Evolutionary conservation across 495 filamentous ascomycete genomes (phyloP).

Genomic region (Aspergillus leporis): DNA sequence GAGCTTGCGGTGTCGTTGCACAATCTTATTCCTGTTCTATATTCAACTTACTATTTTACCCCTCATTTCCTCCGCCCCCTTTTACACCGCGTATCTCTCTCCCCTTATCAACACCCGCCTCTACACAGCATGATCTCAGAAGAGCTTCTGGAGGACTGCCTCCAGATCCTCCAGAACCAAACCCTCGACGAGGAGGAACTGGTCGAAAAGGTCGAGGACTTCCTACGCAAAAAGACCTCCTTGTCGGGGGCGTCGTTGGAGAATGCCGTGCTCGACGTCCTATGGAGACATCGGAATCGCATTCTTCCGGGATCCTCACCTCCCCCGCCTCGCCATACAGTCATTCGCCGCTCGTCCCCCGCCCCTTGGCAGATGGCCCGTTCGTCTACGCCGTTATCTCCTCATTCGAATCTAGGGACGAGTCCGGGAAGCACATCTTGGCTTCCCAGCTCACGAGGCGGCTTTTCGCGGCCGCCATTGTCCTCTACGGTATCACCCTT

Average conservation of each 20-base stretch:
- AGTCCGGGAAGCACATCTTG: slow-evolving; percentile 79
- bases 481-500: slow-evolving; percentile 74
- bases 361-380: slow-evolving; percentile 87
- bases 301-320: slow-evolving; percentile 72
- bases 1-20: slow-evolving; percentile 3
- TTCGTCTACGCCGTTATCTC: slow-evolving; percentile 75
- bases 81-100: slow-evolving; percentile 8
- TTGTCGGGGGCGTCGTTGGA: slow-evolving; percentile 79
- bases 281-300: slow-evolving; percentile 88
- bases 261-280: slow-evolving; percentile 83
- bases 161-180: slow-evolving; percentile 82
- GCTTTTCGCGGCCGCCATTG: slow-evolving; percentile 61
- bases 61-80: slow-evolving; percentile 10
- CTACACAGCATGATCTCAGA: slow-evolving; percentile 76
- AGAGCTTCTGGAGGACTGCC: slow-evolving; percentile 85
- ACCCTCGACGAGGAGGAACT: slow-evolving; percentile 91
- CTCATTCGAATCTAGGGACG: slow-evolving; percentile 71
- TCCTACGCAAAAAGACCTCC: slow-evolving; percentile 75
- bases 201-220: slow-evolving; percentile 86
- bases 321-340: slow-evolving; percentile 81
- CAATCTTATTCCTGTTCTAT: slow-evolving; percentile 6
- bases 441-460: slow-evolving; percentile 67
- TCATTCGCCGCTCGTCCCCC: slow-evolving; percentile 86
- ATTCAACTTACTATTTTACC: slow-evolving; percentile 11
- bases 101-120: slow-evolving; percentile 8